Evolutionary conservation across 108 stramenopile genomes (phyloP), one percentile per base, ranked within the genome.

Genomic region (Thalassiosira profunda): DNA sequence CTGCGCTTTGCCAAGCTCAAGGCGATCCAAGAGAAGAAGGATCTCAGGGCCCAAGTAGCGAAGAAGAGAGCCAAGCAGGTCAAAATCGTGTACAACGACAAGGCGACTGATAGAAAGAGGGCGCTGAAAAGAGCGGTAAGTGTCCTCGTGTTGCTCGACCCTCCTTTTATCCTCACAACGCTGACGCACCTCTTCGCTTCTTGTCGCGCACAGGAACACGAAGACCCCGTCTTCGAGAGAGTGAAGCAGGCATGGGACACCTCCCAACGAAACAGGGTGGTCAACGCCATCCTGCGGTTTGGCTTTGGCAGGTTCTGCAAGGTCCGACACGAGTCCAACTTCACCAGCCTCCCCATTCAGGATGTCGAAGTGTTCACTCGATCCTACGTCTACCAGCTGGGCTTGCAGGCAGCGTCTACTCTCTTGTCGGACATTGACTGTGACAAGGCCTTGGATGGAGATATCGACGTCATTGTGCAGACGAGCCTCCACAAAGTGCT

Each of bases 181-280:
- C 14, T 14, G 40, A 41, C 14, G 40, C 14, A 14, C 40, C 40
- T 41, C 14, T 14, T n/a, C 48, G 48, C 10, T 7, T 20, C 9
- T 20, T 24, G 7, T n/a, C n/a, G n/a, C n/a, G n/a, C n/a, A n/a
- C n/a, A n/a, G n/a, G 81, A 89, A 61, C 86, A 90, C 34, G 88
- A 86, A 67, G 83, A 94, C 56, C 93, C 93, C 30, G 66, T 77
- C 1, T 62, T 86, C 14, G 88, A 90, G 61, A 64, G 86, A n/a
- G 72, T 94, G 12, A 91, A 86, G 63, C 90, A 91, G 63, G 93
- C 85, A 21, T 94, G 93, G 93, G 93, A 94, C 42, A 72, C 80
- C 7, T 79, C 85, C 8, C 90, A 92, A 46, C 77, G 89, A 31
- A 86, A 86, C 38, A 63, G 89, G 26, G 81, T 78, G 6, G 65